Evolutionary conservation across 805 yeast species (phyloP).

Genomic region (Torulaspora gathmanii): DNA sequence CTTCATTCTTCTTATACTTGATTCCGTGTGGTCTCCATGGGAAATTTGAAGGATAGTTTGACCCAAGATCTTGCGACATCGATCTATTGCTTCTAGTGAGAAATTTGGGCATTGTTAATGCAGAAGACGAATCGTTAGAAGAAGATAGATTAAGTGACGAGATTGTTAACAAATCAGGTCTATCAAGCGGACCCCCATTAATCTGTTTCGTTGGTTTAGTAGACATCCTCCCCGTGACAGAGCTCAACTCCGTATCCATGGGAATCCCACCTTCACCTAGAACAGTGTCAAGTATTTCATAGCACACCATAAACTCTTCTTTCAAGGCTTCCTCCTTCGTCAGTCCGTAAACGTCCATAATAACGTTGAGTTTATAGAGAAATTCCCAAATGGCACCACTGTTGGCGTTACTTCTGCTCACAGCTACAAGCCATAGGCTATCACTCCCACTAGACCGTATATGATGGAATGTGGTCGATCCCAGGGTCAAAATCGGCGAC

Average conservation of each 20-base stretch:
- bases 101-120: conserved; percentile 21
- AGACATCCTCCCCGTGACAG: conserved; percentile 25
- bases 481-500: conserved; percentile 76
- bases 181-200: conserved; percentile 5
- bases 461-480: conserved; percentile 87
- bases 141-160: conserved; percentile 7
- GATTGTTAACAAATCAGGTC: conserved; percentile 9
- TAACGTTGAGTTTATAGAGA: conserved; percentile 53
- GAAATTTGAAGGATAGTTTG: conserved; percentile 37
- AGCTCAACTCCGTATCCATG: conserved; percentile 25
- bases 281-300: conserved; percentile 73
- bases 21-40: conserved; percentile 72
- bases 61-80: conserved; percentile 16
- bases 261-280: conserved; percentile 37
- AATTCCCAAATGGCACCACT: conserved; percentile 77
- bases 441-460: conserved; percentile 48
- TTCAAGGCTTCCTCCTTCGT: conserved; percentile 47
- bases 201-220: conserved; percentile 20
- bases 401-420: conserved; percentile 85
- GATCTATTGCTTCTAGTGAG: conserved; percentile 16
- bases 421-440: conserved; percentile 76
- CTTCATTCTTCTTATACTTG: conserved; percentile 77
- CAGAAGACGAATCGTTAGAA: conserved; percentile 3
- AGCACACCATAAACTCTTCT: conserved; percentile 62
- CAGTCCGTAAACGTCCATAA: conserved; percentile 44